Evolutionary conservation across 768 basidiomycete genomes (phyloP).

Genomic region (Suillus plorans): DNA sequence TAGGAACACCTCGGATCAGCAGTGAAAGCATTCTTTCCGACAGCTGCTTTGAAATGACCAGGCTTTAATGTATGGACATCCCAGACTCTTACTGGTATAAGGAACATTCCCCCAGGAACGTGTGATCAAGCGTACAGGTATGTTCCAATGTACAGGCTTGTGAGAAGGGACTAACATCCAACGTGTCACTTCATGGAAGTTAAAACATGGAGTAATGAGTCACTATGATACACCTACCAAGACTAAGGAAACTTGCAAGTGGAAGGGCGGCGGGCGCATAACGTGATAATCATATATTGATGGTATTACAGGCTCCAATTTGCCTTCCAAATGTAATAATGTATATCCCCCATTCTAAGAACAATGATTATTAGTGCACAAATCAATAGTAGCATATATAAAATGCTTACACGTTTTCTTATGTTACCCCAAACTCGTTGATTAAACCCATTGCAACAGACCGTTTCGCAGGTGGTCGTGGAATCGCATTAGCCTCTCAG

Average conservation of each 20-base stretch:
- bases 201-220: background rate
- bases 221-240: slow-evolving; percentile 26
- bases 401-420: slow-evolving; percentile 53
- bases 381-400: background rate
- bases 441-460: slow-evolving; percentile 61
- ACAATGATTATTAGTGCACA: background rate
- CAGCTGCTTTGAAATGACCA: background rate
- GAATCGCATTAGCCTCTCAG: slow-evolving; percentile 62
- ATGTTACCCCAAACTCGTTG: slow-evolving; percentile 52
- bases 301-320: slow-evolving; percentile 63
- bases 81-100: background rate
- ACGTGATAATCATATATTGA: slow-evolving; percentile 56
- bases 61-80: background rate
- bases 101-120: background rate
- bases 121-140: background rate
- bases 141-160: background rate
- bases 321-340: slow-evolving; percentile 47
- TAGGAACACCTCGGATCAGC: background rate
- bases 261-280: slow-evolving; percentile 29
- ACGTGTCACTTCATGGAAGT: slow-evolving; percentile 36
- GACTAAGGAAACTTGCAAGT: slow-evolving; percentile 32
- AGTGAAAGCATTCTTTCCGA: background rate
- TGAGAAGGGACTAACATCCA: slow-evolving; percentile 28
- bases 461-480: slow-evolving; percentile 56
- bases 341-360: slow-evolving; percentile 55